phyloP scores from a whole-genome alignment of 306 rosid genomes.

The Cucurbita maxima region DNA sequence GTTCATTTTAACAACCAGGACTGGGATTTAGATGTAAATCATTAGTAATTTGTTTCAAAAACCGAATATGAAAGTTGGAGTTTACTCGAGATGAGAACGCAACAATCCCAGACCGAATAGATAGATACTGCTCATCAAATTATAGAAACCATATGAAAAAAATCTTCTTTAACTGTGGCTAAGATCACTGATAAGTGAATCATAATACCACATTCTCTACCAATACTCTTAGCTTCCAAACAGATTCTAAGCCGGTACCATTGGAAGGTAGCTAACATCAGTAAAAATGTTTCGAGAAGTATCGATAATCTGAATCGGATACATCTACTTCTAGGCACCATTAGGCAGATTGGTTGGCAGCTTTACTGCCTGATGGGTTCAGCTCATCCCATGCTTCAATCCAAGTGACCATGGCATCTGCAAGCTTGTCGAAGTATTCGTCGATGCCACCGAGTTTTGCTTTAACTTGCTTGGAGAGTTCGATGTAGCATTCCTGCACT shows the following conservation, averaged over 20 bases:
- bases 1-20: too few species aligned
- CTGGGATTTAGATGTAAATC: too few species aligned
- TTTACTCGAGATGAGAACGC: too few species aligned
- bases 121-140: background rate
- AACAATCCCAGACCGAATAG: background rate
- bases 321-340: constrained; percentile 27
- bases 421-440: constrained; percentile 58
- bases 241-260: background rate
- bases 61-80: background rate
- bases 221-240: background rate
- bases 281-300: background rate
- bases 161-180: background rate
- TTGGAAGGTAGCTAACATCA: background rate
- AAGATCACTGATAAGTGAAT: background rate
- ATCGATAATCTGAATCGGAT: background rate
- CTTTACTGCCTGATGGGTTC: constrained; percentile 22
- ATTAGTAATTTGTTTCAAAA: background rate
- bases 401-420: constrained; percentile 88
- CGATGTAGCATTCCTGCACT: constrained; percentile 67
- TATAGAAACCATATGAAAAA: background rate
- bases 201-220: background rate
- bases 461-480: constrained; percentile 75
- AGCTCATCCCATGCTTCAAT: constrained; percentile 89
- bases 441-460: constrained; percentile 47
- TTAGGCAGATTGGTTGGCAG: constrained; percentile 18